These are phyloP conservation scores for Dictyostelium capitatum DNA, from an alignment of 78 protist genomes.

Conservation along the genomic window DNA sequence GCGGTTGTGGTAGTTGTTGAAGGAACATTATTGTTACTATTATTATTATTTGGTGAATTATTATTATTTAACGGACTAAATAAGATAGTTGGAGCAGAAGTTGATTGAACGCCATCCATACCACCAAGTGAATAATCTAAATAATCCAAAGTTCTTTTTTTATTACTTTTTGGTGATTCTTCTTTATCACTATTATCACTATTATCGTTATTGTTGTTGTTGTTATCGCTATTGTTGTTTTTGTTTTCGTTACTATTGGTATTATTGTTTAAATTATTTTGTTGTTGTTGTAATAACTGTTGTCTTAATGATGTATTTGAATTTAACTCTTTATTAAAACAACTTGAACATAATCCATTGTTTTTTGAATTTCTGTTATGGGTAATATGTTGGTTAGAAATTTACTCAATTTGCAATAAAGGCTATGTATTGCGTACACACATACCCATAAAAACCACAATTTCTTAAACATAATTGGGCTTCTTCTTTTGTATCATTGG, in stretches of 20 bases:
- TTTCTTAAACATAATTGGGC: constrained; percentile 41
- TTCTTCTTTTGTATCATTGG: constrained; percentile 15
- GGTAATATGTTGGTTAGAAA: too few relatives aligned
- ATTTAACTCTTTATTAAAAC: constrained; percentile 53
- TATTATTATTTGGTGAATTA: not conserved
- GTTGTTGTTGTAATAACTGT: constrained; percentile 21
- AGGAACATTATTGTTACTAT: not conserved
- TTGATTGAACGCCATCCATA: not conserved
- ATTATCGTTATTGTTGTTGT: not conserved
- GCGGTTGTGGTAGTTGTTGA: not conserved
- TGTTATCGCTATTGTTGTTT: not conserved
- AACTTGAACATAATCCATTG: constrained; percentile 60
- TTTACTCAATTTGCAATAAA: too few relatives aligned
- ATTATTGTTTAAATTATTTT: constrained; percentile 13
- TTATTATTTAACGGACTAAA: not conserved
- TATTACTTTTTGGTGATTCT: constrained; percentile 16
- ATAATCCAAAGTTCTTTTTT: constrained; percentile 27
- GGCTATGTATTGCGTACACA: too few relatives aligned
- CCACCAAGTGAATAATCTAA: not conserved
- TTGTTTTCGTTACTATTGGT: not conserved
- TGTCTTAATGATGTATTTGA: constrained; percentile 1
- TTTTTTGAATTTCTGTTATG: constrained; percentile 47
- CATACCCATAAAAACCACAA: constrained; percentile 73
- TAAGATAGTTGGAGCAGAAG: not conserved
- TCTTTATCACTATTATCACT: constrained; percentile 3